Conservation (phyloP, 2,329 filamentous ascomycete genomes). For the Thielaviopsis cerberus region DNA sequence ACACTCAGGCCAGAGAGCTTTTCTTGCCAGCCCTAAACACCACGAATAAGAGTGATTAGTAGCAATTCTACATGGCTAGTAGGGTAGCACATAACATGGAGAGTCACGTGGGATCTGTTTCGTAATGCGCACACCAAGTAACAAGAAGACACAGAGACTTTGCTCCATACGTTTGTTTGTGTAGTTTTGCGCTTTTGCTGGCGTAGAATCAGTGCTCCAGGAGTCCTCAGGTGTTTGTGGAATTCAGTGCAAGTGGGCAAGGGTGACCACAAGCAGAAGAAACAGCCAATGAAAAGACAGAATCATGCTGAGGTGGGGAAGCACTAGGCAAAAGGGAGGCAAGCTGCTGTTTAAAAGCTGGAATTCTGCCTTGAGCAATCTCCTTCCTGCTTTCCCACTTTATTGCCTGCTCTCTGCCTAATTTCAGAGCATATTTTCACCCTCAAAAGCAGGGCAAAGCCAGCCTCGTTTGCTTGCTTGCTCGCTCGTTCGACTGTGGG, state of each 20-base stretch:
- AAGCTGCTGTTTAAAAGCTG: constrained; percentile 8
- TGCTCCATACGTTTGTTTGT: too few relatives aligned
- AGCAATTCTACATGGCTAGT: background rate
- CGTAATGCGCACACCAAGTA: too few relatives aligned
- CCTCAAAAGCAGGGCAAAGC: background rate
- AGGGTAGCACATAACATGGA: too few relatives aligned
- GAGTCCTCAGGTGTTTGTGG: too few relatives aligned
- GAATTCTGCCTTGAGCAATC: constrained; percentile 6
- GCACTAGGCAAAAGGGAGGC: background rate
- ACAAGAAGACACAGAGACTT: too few relatives aligned
- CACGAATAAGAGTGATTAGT: background rate
- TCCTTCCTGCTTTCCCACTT: constrained; percentile 4
- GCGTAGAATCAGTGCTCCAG: too few relatives aligned
- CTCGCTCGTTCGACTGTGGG: background rate
- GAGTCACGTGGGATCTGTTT: too few relatives aligned
- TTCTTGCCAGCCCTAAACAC: constrained; percentile 68
- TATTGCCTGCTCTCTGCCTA: background rate
- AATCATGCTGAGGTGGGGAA: background rate
- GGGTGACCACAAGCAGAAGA: constrained; percentile 7
- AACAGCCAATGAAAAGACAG: constrained; percentile 5
- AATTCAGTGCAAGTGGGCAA: background rate
- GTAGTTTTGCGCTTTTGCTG: too few relatives aligned
- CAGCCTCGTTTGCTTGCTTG: background rate
- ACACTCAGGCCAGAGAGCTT: constrained; percentile 73
- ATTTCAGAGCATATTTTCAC: background rate